phyloP scores from a whole-genome alignment of 805 yeast species.

The Yarrowia yakushimensis region DNA sequence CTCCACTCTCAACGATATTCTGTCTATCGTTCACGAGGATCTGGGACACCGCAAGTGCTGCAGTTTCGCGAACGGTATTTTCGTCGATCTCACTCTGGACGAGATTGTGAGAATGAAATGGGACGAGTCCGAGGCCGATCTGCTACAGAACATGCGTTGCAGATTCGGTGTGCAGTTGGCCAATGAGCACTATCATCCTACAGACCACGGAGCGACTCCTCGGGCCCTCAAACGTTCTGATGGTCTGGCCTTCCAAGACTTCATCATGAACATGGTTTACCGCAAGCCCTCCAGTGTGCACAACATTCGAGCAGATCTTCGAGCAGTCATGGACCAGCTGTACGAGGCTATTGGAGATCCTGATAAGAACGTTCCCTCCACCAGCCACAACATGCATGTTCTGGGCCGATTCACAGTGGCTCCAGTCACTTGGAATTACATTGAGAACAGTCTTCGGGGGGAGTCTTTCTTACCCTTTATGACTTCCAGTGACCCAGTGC shows the following conservation, averaged over 20 bases:
- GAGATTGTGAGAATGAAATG: slow-evolving; percentile 46
- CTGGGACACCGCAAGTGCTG: slow-evolving; percentile 70
- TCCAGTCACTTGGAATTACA: slow-evolving; percentile 29
- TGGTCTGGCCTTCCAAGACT: slow-evolving; percentile 43
- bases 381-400: slow-evolving; percentile 41
- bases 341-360: slow-evolving; percentile 72
- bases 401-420: slow-evolving; percentile 46
- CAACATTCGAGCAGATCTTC: slow-evolving; percentile 63
- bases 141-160: slow-evolving; percentile 76
- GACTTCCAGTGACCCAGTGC: slow-evolving; percentile 33
- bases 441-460: slow-evolving; percentile 32
- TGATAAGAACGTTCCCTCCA: slow-evolving; percentile 28
- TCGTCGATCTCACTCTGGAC: slow-evolving; percentile 58
- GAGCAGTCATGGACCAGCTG: slow-evolving; percentile 64
- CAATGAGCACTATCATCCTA: slow-evolving; percentile 57
- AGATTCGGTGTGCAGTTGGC: slow-evolving; percentile 65
- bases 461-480: slow-evolving; percentile 28
- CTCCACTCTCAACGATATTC: slow-evolving; percentile 42
- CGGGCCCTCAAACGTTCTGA: slow-evolving; percentile 43
- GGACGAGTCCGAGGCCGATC: slow-evolving; percentile 58
- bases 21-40: slow-evolving; percentile 66
- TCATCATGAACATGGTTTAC: slow-evolving; percentile 54
- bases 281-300: slow-evolving; percentile 58
- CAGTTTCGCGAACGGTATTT: slow-evolving; percentile 56
- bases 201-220: slow-evolving; percentile 57